These are phyloP conservation scores for Streptanthus diversifolius DNA, from an alignment of 345 rosid species.

Conservation along the genomic window DNA sequence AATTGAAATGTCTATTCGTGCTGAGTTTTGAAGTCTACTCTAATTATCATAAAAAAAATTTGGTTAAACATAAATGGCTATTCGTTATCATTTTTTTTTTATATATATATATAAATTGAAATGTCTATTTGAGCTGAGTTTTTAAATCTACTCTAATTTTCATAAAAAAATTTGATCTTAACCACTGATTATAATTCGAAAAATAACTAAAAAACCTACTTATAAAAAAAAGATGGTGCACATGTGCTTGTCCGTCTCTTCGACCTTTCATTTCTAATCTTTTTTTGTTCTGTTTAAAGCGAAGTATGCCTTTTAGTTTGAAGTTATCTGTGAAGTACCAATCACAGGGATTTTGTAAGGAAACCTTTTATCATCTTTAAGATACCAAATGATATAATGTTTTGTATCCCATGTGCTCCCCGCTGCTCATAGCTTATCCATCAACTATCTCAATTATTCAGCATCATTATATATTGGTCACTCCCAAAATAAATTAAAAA, in stretches of 20 bases:
- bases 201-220: not conserved
- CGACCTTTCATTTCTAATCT: not conserved
- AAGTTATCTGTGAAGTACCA: constrained; percentile 33
- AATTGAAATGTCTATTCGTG: too few relatives aligned
- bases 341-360: constrained; percentile 29
- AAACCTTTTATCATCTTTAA: constrained; percentile 20
- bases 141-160: not conserved
- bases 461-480: constrained; percentile 13
- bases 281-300: constrained; percentile 20
- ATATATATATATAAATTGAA: too few relatives aligned
- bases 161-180: not conserved
- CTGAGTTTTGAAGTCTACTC: too few relatives aligned
- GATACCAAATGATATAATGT: constrained; percentile 19
- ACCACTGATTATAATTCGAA: not conserved
- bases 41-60: too few relatives aligned
- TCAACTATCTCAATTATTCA: constrained; percentile 24
- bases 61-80: too few relatives aligned
- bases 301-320: not conserved
- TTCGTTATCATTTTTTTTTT: too few relatives aligned
- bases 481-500: not conserved
- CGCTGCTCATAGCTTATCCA: constrained; percentile 10
- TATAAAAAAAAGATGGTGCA: constrained; percentile 4
- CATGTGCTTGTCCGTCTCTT: constrained; percentile 26
- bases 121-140: not conserved
- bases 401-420: constrained; percentile 28